Conservation (phyloP, 257 asterid genomes). For the Plantago ovata region DNA sequence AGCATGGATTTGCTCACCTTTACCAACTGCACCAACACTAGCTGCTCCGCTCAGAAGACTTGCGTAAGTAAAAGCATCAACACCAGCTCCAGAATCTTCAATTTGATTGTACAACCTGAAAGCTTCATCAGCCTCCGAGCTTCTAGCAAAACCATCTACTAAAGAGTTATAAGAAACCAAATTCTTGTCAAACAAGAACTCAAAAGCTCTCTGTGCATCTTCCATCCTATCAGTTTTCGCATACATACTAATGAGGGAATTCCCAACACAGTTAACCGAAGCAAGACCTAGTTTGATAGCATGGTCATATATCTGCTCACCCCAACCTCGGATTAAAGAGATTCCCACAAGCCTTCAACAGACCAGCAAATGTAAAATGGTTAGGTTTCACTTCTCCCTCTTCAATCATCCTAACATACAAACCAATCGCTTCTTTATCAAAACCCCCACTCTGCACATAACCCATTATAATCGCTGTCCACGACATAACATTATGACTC, state of each 20-base stretch:
- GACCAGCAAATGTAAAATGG: constrained; percentile 74
- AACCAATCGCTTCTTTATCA: constrained; percentile 54
- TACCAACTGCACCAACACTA: constrained; percentile 80
- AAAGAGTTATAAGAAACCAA: constrained; percentile 67
- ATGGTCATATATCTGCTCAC: constrained; percentile 59
- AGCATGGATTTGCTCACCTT: constrained; percentile 87
- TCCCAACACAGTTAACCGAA: constrained; percentile 68
- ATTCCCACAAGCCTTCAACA: constrained; percentile 78
- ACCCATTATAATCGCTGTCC: constrained; percentile 82
- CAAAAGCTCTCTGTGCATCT: constrained; percentile 78
- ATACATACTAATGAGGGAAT: constrained; percentile 79
- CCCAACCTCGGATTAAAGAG: constrained; percentile 51
- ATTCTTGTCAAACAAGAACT: constrained; percentile 71
- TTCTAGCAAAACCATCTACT: constrained; percentile 57
- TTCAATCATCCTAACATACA: constrained; percentile 64
- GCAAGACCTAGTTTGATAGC: constrained; percentile 69
- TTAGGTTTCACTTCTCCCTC: constrained; percentile 66
- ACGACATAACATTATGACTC: constrained; percentile 86
- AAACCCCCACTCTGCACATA: constrained; percentile 56
- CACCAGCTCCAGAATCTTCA: constrained; percentile 35
- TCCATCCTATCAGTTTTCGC: constrained; percentile 67
- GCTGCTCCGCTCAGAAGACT: constrained; percentile 96
- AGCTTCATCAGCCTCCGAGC: constrained; percentile 42
- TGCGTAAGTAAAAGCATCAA: constrained; percentile 84
- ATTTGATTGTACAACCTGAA: constrained; percentile 49